These are phyloP conservation scores for Hymenoscyphus salicellus DNA, from an alignment of 2,329 filamentous ascomycete species.

Conservation along the genomic window DNA sequence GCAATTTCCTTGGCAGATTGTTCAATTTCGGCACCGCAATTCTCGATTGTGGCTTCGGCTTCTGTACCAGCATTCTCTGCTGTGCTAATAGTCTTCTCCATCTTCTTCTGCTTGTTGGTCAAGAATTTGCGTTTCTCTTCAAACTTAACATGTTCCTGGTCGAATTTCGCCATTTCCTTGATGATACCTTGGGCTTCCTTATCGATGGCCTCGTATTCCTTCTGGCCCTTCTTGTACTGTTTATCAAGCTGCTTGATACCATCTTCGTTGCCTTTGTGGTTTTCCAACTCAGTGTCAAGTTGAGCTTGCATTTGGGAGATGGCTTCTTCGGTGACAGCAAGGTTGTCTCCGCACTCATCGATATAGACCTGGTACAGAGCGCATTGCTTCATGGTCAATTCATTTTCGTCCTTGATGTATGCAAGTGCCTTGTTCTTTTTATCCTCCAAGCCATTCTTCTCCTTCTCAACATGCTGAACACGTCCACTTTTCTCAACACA, in stretches of 20 bases:
- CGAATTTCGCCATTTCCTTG: conserved; percentile 88
- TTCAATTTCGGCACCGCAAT: conserved; percentile 75
- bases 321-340: conserved; percentile 83
- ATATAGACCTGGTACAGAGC: conserved; percentile 91
- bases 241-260: conserved; percentile 88
- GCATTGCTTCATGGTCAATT: conserved; percentile 83
- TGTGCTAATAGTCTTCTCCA: conserved; percentile 80
- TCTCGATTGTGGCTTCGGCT: conserved; percentile 72
- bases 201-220: conserved; percentile 78
- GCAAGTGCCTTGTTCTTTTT: conserved; percentile 94
- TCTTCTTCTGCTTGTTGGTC: conserved; percentile 85
- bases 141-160: conserved; percentile 95
- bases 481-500: conserved; percentile 93
- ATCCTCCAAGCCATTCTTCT: conserved; percentile 86
- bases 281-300: conserved; percentile 82
- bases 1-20: conserved; percentile 71
- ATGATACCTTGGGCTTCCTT: conserved; percentile 74
- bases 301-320: conserved; percentile 86
- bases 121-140: conserved; percentile 98
- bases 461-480: conserved; percentile 96
- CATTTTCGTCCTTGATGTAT: conserved; percentile 89
- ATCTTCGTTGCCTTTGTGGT: conserved; percentile 85
- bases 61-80: conserved; percentile 73
- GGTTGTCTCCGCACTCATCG: conserved; percentile 82
- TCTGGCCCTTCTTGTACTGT: conserved; percentile 75